Percentiles rank a stretch among this genome's conserved stretches.
These are phyloP conservation scores for Leccinum barrowsii DNA, from an alignment of 768 basidiomycete species.

Conservation along the genomic window DNA sequence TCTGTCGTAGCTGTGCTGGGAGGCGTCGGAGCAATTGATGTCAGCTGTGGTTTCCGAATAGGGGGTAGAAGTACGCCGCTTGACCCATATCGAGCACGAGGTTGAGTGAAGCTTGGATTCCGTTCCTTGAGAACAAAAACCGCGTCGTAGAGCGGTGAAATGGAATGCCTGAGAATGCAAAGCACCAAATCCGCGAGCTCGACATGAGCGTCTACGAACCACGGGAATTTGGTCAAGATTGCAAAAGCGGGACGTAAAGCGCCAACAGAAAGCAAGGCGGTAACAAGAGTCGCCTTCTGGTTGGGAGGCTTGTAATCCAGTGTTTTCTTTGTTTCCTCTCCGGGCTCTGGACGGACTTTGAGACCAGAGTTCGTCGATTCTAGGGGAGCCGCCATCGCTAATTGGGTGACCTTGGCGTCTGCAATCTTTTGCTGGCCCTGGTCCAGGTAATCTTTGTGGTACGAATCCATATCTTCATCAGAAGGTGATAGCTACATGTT, in stretches of 20 bases:
- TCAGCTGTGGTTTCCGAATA: conserved; percentile 63
- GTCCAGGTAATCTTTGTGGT: conserved; percentile 61
- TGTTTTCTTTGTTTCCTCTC: conserved; percentile 35
- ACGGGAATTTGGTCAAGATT: conserved; percentile 79
- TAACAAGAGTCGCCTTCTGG: conserved; percentile 77
- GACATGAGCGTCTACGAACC: conserved; percentile 76
- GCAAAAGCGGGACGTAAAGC: conserved; percentile 74
- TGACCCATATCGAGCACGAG: conserved; percentile 61
- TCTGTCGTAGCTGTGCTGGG: conserved; percentile 69
- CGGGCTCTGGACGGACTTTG: conserved; percentile 38
- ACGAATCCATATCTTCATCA: conserved; percentile 72
- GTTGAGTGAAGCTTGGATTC: conserved; percentile 57
- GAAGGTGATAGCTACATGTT: conserved; percentile 60
- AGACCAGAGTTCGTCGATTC: conserved; percentile 46
- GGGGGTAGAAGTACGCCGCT: conserved; percentile 51
- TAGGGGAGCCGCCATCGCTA: conserved; percentile 84
- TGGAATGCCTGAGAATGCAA: conserved; percentile 65
- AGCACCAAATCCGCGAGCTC: conserved; percentile 87
- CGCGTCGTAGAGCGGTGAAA: conserved; percentile 62
- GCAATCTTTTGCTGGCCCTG: conserved; percentile 62
- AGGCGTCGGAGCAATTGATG: conserved; percentile 76
- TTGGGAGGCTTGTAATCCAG: conserved; percentile 47
- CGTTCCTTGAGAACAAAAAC: conserved; percentile 52
- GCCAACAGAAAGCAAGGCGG: conserved; percentile 82
- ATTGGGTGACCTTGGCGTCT: conserved; percentile 66